These are phyloP conservation scores for Citrullus colocynthis DNA, from an alignment of 306 rosid species.

Conservation along the genomic window DNA sequence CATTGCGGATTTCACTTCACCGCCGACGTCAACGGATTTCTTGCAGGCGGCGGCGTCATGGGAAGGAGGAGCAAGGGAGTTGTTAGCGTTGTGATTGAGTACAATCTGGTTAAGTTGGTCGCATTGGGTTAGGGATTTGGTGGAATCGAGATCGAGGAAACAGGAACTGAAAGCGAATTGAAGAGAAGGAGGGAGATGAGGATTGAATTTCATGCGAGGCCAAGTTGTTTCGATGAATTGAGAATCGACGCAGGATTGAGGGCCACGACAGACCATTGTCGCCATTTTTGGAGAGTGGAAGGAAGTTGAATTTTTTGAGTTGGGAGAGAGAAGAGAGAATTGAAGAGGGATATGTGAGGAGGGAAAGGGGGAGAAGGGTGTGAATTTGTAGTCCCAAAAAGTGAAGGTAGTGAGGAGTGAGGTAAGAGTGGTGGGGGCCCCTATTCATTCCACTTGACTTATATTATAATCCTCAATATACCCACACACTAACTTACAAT, in stretches of 20 bases:
- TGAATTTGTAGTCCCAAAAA: slow-evolving; percentile 77
- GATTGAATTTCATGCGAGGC: not conserved
- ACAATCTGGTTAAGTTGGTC: not conserved
- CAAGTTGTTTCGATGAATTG: slow-evolving; percentile 36
- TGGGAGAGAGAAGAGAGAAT: not conserved
- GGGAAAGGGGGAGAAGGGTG: slow-evolving; percentile 7
- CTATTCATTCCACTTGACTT: slow-evolving; percentile 37
- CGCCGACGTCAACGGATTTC: not conserved
- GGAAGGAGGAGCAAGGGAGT: slow-evolving; percentile 19
- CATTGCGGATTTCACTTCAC: not conserved
- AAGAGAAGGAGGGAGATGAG: slow-evolving; percentile 15
- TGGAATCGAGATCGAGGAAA: not conserved
- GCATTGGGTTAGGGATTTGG: not conserved
- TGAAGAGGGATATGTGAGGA: slow-evolving; percentile 17
- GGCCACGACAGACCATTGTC: slow-evolving; percentile 49
- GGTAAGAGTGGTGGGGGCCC: slow-evolving; percentile 13
- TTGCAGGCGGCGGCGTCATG: not conserved
- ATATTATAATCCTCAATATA: slow-evolving; percentile 22
- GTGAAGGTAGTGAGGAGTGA: slow-evolving; percentile 16
- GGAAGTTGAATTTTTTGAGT: not conserved
- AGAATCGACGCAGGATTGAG: slow-evolving; percentile 48
- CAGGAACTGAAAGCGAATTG: slow-evolving; percentile 30
- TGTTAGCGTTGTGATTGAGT: not conserved
- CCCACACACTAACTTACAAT: slow-evolving; percentile 11
- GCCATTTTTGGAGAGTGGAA: slow-evolving; percentile 31